Evolutionary conservation across 176 grass and related monocot genomes (phyloP).

Genomic region (Raddia distichophylla): DNA sequence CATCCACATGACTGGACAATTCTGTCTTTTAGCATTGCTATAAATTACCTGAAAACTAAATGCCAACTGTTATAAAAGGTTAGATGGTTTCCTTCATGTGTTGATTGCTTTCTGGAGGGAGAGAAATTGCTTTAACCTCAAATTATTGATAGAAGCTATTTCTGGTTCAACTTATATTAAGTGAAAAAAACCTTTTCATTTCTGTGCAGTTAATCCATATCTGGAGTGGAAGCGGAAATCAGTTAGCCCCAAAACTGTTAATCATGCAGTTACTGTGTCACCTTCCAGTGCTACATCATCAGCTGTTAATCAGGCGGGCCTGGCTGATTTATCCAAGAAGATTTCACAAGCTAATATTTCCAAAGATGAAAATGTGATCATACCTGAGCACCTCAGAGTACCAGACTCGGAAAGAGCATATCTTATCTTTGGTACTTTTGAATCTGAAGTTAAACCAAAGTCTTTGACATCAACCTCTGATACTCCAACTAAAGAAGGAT

Average conservation of each 20-base stretch:
- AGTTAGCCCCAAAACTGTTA: constrained; percentile 38
- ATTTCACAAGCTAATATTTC: constrained; percentile 58
- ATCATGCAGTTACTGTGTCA: constrained; percentile 22
- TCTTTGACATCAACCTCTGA: constrained; percentile 29
- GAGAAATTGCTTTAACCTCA: background rate
- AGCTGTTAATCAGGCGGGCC: constrained; percentile 43
- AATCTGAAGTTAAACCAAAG: constrained; percentile 39
- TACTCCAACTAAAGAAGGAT: constrained; percentile 46
- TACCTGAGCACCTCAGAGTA: constrained; percentile 80
- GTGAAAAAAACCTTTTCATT: constrained; percentile 7
- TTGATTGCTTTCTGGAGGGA: background rate
- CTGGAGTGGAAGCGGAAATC: constrained; percentile 89
- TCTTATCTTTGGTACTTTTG: constrained; percentile 83
- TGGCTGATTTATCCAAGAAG: constrained; percentile 61
- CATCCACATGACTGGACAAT: constrained; percentile 1
- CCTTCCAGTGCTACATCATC: constrained; percentile 33
- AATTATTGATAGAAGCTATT: background rate
- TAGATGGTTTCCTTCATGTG: background rate
- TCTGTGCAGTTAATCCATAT: constrained; percentile 49
- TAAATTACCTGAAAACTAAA: constrained; percentile 19
- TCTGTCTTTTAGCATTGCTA: background rate
- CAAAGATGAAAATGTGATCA: constrained; percentile 75
- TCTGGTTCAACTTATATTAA: constrained; percentile 19
- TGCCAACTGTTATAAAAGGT: background rate
- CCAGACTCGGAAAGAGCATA: constrained; percentile 59